Percentiles rank a stretch among this genome's conserved stretches.
Evolutionary conservation across 192 early-diverging fungal genomes (phyloP).

Genomic region (Gonapodya prolifera): DNA sequence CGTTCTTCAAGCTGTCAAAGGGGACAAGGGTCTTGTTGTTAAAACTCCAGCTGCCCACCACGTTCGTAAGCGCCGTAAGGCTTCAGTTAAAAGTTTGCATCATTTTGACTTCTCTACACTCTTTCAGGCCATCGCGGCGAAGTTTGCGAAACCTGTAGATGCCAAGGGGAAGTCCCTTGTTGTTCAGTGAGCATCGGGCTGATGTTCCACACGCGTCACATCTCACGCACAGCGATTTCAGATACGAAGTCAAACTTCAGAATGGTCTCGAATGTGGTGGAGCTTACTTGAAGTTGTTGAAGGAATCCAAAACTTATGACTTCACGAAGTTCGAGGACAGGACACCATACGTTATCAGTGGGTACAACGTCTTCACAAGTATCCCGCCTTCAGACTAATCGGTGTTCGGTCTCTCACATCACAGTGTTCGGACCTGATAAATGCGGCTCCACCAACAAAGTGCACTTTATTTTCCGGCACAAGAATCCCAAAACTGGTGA

Average conservation of each 20-base stretch:
- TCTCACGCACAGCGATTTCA: not conserved
- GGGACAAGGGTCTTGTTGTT: slow-evolving; percentile 66
- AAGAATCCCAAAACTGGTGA: slow-evolving; percentile 68
- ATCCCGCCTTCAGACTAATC: too few relatives aligned
- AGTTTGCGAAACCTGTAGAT: slow-evolving; percentile 55
- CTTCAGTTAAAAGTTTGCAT: not conserved
- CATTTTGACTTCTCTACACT: not conserved
- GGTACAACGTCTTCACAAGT: too few relatives aligned
- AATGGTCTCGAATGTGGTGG: slow-evolving; percentile 81
- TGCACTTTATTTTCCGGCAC: slow-evolving; percentile 90
- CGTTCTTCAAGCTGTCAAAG: slow-evolving; percentile 38
- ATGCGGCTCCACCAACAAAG: slow-evolving; percentile 80
- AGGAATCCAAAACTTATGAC: slow-evolving; percentile 25
- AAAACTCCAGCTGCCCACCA: slow-evolving; percentile 73
- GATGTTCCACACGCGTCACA: not conserved
- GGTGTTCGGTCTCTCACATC: not conserved
- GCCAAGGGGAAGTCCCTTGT: slow-evolving; percentile 61
- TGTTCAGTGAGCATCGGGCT: slow-evolving; percentile 31
- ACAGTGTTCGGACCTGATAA: slow-evolving; percentile 95
- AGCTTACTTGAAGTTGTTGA: slow-evolving; percentile 83
- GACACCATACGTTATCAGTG: slow-evolving; percentile 77
- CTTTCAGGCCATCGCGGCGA: slow-evolving; percentile 58
- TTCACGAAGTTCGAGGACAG: slow-evolving; percentile 57
- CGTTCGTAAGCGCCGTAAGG: slow-evolving; percentile 29
- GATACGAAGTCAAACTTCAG: slow-evolving; percentile 73